Evolutionary conservation across 208 protist genomes (phyloP).

Genomic region (Acanthamoeba culbertsoni): DNA sequence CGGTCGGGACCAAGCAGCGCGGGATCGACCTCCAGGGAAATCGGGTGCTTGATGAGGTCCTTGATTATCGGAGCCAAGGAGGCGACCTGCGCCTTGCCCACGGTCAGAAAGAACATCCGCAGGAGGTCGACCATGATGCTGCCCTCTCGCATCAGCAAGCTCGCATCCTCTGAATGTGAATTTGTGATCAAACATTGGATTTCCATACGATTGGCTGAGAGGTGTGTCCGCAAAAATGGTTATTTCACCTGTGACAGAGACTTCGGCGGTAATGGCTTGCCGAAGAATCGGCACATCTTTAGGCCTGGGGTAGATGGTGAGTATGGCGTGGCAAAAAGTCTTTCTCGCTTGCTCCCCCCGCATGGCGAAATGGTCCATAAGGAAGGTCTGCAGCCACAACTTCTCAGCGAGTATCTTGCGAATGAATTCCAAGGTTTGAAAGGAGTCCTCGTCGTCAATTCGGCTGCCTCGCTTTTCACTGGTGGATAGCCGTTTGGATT

Average conservation of each 20-base stretch:
- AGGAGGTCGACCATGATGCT: constrained; percentile 39
- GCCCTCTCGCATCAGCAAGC: constrained; percentile 6
- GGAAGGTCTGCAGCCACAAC: constrained; percentile 10
- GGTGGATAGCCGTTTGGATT: too few relatives aligned
- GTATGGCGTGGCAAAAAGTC: background rate
- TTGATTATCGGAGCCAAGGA: background rate
- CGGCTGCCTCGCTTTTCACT: background rate
- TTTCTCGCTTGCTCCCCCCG: background rate
- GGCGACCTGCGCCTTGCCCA: background rate
- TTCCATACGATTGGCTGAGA: background rate
- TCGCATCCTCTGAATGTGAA: background rate
- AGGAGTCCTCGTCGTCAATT: background rate
- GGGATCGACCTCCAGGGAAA: background rate
- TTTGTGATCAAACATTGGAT: background rate
- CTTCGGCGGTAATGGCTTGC: background rate
- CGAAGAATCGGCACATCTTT: background rate
- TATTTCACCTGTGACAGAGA: background rate
- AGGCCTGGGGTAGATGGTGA: background rate
- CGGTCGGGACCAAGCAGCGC: background rate
- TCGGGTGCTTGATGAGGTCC: background rate
- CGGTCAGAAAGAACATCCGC: background rate
- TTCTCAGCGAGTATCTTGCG: constrained; percentile 2
- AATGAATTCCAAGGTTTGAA: background rate
- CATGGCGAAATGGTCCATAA: background rate
- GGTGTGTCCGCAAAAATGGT: background rate